Evolutionary conservation across 2,329 filamentous ascomycete genomes (phyloP), one percentile per base, ranked within the genome.

Genomic region (Penicillium sp.): DNA sequence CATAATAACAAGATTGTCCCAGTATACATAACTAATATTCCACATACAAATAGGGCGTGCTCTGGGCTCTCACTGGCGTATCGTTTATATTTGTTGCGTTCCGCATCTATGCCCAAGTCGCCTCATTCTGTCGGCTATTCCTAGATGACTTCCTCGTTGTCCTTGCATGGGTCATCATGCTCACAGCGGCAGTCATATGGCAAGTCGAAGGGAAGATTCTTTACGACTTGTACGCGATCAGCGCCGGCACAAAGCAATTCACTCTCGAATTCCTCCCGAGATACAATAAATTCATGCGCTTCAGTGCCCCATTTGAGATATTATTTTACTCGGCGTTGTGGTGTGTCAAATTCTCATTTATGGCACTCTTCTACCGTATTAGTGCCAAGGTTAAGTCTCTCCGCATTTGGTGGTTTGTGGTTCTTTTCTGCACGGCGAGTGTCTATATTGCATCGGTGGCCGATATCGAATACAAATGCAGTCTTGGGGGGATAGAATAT

Each of bases 381-480:
- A 53, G 57, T 10, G 54, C 53, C 4, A 61, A 59, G n/a, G 31
- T 64, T 11, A 60, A 51, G 16, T 30, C 22, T 17, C 50, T 60
- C 11, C 59, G 54, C 2, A 50, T 59, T 16, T 63, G 62, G 62
- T 64, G 61, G 61, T 59, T 30, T 5, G 30, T 64, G 16, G 61
- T 64, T 1, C 28, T 56, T 9, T 52, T 53, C 9, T 44, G 52
- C 38, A 63, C 57, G 2, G 28, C 47, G 0, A 42, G 40, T 9
- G 56, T 57, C 38, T 61, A 56, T 16, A 54, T 63, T n/a, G 37
- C 44, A n/a, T 61, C 48, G 1, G 40, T 63, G 12, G 59, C 41
- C 3, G 53, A 59, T 44, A 53, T 61, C 16, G 61, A 64, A 42
- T 64, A 61, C 22, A 52, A 57, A 22, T 64, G 59, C 44, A 61